Evolutionary conservation across 306 rosid genomes (phyloP), one percentile per base, ranked within the genome.

Genomic region (Castanopsis chinensis): DNA sequence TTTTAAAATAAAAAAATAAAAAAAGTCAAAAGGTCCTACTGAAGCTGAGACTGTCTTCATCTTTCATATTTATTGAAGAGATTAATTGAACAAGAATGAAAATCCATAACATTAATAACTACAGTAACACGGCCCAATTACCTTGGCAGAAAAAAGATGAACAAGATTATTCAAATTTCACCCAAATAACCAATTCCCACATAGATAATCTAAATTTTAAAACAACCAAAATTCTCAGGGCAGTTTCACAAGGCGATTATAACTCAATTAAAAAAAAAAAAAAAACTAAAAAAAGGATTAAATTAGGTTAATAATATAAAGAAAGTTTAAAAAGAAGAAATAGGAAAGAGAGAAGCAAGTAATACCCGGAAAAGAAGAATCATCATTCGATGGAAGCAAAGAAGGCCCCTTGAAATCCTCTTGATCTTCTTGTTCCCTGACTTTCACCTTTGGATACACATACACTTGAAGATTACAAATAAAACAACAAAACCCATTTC

Each of bases 401-500:
- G 63, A 69, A 57, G 51, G 60, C 69, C 76, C 72, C 76, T 75
- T 75, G 1, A 19, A 74, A 86, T 80, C 86, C 77, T 76, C 84
- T 49, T 53, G 64, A 10, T 85, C 58, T 4, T 82, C 35, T 27
- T 70, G 80, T 60, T 75, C 76, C 77, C 76, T 81, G 72, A 81
- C 69, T 73, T 70, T 81, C 84, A 81, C 84, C 84, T 70, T 81
- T 27, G 84, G 84, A 71, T 81, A 81, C 37, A 13, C 80, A 71
- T 81, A 81, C 37, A 13, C 80, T 76, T 76, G 4, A 53, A 72
- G 25, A 64, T 53, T 35, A 43, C 35, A 68, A 52, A 55, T 5
- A 68, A 74, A 69, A 68, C 23, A 23, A 11, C 19, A 74, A 73
- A 25, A 43, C 71, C 84, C 71, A 57, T 3, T 37, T 74, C 52